Base-by-base conservation (phyloP, 257 asterid genomes). In the Dorcoceras hygrometricum region DNA sequence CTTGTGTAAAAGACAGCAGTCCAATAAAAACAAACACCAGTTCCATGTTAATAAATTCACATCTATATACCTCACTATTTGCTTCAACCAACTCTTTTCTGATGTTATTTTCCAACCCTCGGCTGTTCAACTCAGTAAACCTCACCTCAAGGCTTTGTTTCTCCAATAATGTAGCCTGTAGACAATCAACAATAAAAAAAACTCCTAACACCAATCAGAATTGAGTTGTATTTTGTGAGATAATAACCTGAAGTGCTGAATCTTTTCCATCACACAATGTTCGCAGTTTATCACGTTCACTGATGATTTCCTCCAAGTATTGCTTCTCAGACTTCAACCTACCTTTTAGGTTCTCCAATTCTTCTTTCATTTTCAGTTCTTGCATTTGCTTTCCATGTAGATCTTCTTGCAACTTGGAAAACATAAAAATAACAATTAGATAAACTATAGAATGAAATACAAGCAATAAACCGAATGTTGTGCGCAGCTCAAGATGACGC, bases 371-470 rank as follows among this genome's bases (percentile, higher is more conserved):
- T 55, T 78, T 77, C 69, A 73, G 57, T 80, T 85, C 96, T 68
- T 85, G 85, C 68, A 70, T 87, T 75, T 81, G 83, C 79, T 84
- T 86, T 79, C 81, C 98, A 31, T 72, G 84, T 54, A 89, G 66
- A 70, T 90, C 88, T 67, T 88, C 95, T 77, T 82, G 84, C 81
- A 94, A 80, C 99, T 94, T 80, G 50, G 71, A 57, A 70, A 69
- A 74, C 74, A 78, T 8, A 70, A 62, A n/a, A 71, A 39, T 57
- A 63, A 31, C 3, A 57, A 56, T 61, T 11, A 53, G 56, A 54
- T 23, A 31, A 62, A 36, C 20, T 70, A 27, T 36, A 67, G 67
- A 71, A 55, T 26, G 55, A 71, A 53, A 72, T 36, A 22, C 50
- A 22, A 31, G 29, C 61, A 62, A 71, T 39, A 62, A 56, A 60